A percentile compares a stretch with the other conserved stretches of the same genome.
These are phyloP conservation scores for Yarrowia divulgata DNA, from an alignment of 805 yeast genomes.

Conservation along the genomic window DNA sequence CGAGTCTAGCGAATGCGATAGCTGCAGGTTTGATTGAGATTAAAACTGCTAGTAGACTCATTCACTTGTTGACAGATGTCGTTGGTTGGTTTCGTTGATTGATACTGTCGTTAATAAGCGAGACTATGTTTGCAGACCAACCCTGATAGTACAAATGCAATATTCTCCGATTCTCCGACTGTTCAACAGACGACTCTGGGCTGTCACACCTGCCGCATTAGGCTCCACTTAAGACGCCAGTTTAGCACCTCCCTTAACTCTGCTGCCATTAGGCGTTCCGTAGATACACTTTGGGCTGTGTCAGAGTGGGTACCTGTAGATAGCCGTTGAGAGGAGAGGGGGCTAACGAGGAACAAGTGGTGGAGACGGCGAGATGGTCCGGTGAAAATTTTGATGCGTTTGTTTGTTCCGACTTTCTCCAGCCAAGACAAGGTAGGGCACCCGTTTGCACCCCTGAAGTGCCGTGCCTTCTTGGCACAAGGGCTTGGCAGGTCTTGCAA, in stretches of 20 bases:
- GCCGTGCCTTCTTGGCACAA: background rate
- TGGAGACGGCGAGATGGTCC: too few species aligned
- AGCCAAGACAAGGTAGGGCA: too few species aligned
- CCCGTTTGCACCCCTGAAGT: background rate
- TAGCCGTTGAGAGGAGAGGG: too few species aligned
- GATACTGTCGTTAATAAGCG: too few species aligned
- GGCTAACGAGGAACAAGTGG: too few species aligned
- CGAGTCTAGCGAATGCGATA: background rate
- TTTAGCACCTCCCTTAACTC: constrained; percentile 6
- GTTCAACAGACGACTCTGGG: constrained; percentile 1
- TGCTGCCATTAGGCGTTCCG: background rate
- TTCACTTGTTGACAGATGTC: too few species aligned
- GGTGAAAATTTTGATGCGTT: too few species aligned
- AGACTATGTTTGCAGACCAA: too few species aligned
- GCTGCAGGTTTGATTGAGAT: background rate
- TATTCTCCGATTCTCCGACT: background rate
- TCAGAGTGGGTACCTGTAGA: background rate
- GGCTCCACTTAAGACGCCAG: background rate
- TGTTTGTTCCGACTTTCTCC: too few species aligned
- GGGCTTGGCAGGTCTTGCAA: background rate
- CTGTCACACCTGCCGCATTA: background rate
- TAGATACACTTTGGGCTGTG: constrained; percentile 8
- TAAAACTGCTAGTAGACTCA: too few species aligned
- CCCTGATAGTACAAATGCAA: too few species aligned
- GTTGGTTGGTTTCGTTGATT: too few species aligned